Percentiles rank a stretch among this genome's conserved stretches.
Conservation (phyloP, 805 yeast genomes). For the Pichia nanzhaoensis region DNA sequence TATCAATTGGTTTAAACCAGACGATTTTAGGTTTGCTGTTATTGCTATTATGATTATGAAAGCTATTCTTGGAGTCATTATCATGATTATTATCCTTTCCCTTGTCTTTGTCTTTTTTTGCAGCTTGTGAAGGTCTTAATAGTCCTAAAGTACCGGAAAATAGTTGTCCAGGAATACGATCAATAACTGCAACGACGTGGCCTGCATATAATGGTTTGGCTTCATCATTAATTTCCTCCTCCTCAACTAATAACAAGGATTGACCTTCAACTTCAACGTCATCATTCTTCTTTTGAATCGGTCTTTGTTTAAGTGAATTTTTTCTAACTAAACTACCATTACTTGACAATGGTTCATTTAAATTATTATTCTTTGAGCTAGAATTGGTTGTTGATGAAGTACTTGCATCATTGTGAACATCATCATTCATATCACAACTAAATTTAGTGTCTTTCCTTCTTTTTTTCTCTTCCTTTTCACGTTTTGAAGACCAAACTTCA, state of each 20-base stretch:
- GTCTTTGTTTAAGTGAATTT: slow-evolving; percentile 90
- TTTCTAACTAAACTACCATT: slow-evolving; percentile 50
- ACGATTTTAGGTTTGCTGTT: slow-evolving; percentile 73
- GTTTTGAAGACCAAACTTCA: slow-evolving; percentile 95
- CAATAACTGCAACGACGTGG: slow-evolving; percentile 96
- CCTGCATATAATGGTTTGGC: slow-evolving; percentile 94
- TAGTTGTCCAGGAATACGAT: slow-evolving; percentile 93
- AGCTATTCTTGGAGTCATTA: slow-evolving; percentile 9
- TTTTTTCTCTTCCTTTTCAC: slow-evolving; percentile 96
- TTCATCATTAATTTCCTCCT: slow-evolving; percentile 90
- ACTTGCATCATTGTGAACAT: slow-evolving; percentile 76
- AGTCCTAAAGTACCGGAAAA: slow-evolving; percentile 93
- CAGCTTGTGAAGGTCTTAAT: slow-evolving; percentile 90
- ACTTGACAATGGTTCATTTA: slow-evolving; percentile 8
- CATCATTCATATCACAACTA: slow-evolving; percentile 45
- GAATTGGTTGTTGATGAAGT: slow-evolving; percentile 31
- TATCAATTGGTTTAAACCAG: slow-evolving; percentile 98
- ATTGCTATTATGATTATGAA: slow-evolving; percentile 11
- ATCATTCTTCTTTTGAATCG: slow-evolving; percentile 95
- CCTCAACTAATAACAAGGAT: slow-evolving; percentile 82
- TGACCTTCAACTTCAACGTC: slow-evolving; percentile 99
- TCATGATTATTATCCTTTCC: slow-evolving; percentile 1
- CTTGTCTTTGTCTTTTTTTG: slow-evolving; percentile 54
- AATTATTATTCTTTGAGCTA: background rate
- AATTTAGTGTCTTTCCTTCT: slow-evolving; percentile 46